Evolutionary conservation across 441 rosid species (phyloP).

Genomic region (Euphorbia neoarborescens): DNA sequence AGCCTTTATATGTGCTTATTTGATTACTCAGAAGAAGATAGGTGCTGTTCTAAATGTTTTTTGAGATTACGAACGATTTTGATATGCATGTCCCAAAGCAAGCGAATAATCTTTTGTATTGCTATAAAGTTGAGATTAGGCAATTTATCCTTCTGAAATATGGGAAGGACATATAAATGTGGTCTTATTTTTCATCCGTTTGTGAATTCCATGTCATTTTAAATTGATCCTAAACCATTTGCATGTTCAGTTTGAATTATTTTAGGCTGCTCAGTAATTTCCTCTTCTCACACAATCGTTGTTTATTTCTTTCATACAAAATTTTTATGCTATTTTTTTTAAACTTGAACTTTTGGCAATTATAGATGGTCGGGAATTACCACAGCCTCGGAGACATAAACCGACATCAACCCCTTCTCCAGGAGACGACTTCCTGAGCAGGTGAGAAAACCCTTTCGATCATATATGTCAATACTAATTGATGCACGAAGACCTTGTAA

Average conservation of each 20-base stretch:
- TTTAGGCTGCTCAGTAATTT: too few relatives aligned
- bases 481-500: not conserved
- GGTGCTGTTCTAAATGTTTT: not conserved
- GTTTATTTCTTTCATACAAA: not conserved
- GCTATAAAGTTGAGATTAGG: not conserved
- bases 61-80: not conserved
- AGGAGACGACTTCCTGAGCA: slow-evolving; percentile 45
- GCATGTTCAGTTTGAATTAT: not conserved
- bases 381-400: slow-evolving; percentile 28
- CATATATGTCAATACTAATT: not conserved
- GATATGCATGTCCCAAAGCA: not conserved
- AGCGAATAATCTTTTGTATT: not conserved
- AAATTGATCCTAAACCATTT: not conserved
- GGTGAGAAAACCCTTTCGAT: slow-evolving; percentile 32
- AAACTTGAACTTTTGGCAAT: not conserved
- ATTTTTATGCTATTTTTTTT: too few relatives aligned
- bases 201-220: not conserved
- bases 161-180: not conserved
- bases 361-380: slow-evolving; percentile 33
- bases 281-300: not conserved
- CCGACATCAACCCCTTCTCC: slow-evolving; percentile 36
- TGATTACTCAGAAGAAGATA: not conserved
- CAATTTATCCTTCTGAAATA: not conserved
- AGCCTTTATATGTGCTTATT: not conserved
- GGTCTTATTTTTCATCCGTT: not conserved